A percentile compares a stretch with the other conserved stretches of the same genome.
phyloP scores from a whole-genome alignment of 2,329 filamentous ascomycete species.

The Aspergillus oerlinghausenensis region DNA sequence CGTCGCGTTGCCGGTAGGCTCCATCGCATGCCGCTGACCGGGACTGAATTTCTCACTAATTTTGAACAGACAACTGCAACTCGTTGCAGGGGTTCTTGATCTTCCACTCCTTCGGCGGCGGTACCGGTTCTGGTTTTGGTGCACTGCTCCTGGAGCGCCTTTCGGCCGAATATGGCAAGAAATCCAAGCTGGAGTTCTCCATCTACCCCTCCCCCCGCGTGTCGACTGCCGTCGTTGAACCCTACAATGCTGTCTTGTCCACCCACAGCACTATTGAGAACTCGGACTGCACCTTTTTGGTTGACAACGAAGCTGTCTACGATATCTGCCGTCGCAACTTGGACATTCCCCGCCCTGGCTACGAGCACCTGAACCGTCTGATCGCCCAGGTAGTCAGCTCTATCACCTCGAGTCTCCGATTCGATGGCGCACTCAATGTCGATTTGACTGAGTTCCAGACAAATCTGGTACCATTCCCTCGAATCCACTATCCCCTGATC shows the following conservation, averaged over 20 bases:
- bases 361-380: slow-evolving; percentile 61
- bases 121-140: slow-evolving; percentile 64
- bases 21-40: not conserved
- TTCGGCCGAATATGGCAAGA: slow-evolving; percentile 62
- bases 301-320: slow-evolving; percentile 66
- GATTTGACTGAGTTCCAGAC: slow-evolving; percentile 67
- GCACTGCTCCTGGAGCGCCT: slow-evolving; percentile 61
- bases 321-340: slow-evolving; percentile 63
- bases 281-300: slow-evolving; percentile 64
- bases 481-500: slow-evolving; percentile 64
- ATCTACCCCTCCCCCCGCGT: slow-evolving; percentile 62
- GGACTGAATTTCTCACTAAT: slow-evolving; percentile 15
- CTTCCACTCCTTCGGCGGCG: slow-evolving; percentile 66
- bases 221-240: slow-evolving; percentile 63
- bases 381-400: slow-evolving; percentile 66
- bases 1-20: slow-evolving; percentile 57
- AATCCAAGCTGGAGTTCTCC: slow-evolving; percentile 64
- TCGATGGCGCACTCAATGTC: slow-evolving; percentile 63
- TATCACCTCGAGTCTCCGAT: slow-evolving; percentile 61
- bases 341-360: slow-evolving; percentile 60
- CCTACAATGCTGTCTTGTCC: slow-evolving; percentile 58
- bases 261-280: slow-evolving; percentile 62
- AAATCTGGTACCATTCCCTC: slow-evolving; percentile 63
- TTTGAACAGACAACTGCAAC: slow-evolving; percentile 55
- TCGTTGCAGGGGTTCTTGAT: slow-evolving; percentile 64